Conservation (phyloP, 768 basidiomycete genomes). For the Roridomyces roridus region DNA sequence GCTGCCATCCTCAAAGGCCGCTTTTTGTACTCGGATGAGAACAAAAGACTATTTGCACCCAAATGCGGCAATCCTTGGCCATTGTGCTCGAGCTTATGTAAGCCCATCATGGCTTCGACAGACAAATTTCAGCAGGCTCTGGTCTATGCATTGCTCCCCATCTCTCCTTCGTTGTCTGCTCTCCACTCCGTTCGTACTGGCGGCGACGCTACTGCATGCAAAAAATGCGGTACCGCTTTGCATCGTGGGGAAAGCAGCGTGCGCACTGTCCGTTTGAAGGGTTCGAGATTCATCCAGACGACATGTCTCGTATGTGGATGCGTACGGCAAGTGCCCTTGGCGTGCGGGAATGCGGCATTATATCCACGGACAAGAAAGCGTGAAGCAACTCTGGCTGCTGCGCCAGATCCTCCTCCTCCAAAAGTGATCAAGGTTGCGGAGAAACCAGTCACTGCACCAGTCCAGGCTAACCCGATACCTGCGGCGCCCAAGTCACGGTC, state of each 20-base stretch:
- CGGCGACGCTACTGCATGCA: conserved; percentile 28
- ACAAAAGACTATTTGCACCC: conserved; percentile 6
- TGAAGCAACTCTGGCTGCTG: neutral
- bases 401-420: neutral
- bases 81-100: neutral
- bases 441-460: conserved; percentile 9
- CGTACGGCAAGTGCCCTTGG: conserved; percentile 7
- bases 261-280: conserved; percentile 38
- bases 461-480: neutral
- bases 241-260: conserved; percentile 46
- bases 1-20: neutral
- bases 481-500: conserved; percentile 39
- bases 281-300: conserved; percentile 18
- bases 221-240: conserved; percentile 56
- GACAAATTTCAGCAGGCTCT: conserved; percentile 54
- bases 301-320: conserved; percentile 30
- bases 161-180: conserved; percentile 67
- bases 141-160: conserved; percentile 52
- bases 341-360: conserved; percentile 15
- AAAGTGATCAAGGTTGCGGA: neutral
- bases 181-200: conserved; percentile 56
- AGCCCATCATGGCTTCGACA: conserved; percentile 32
- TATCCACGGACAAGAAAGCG: conserved; percentile 22
- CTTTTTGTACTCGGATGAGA: conserved; percentile 10
- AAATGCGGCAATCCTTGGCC: neutral